Base-by-base conservation (phyloP, 371 early-diverging fungal genomes). In the Fennellomyces sp. region DNA sequence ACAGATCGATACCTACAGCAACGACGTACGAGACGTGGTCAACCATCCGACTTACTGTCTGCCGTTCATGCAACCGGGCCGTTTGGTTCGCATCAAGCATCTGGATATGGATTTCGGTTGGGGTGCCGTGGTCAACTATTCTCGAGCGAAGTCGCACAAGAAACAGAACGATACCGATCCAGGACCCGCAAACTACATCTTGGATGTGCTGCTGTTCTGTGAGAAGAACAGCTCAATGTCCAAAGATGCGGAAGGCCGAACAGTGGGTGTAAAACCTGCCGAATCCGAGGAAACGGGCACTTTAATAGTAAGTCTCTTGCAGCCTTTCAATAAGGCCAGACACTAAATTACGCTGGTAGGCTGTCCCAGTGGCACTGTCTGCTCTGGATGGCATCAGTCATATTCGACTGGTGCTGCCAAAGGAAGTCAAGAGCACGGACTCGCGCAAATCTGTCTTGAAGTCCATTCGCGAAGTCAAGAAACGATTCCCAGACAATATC, bases 61-160 rank as follows among this genome's bases (percentile, higher is more conserved):
- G 28, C 94, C 93, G 3, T 98, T 91, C 68, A 68, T 97, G 69
- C 94, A 96, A 64, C 81, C 92, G 0, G 98, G 98, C 15, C 89
- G 96, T 50, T 76, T 94, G 8, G 92, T 91, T 48, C 82, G 85
- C 17, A 82, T 97, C 41, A 72, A 73, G 36, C 80, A 83, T 13
- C 83, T 80, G 13, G 80, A 78, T 31, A 72, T 87, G 70, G 91
- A 96, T 58, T 98, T 93, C 74, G 98, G 96, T n/a, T 97, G 95
- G 96, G 96, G 97, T 35, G 85, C 90, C 42, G 88, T 97, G 10
- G 75, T 91, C 25, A 81, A 81, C 30, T 91, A 59, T 19, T 47
- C 62, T 15, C 52, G 66, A 21, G 60, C 58, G 1, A 61, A 56
- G 23, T 39, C 53, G 21, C 64, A 61, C 25, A 78, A 73, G 15